phyloP scores from a whole-genome alignment of 805 yeast species.

The Kluyveromyces starmeri region DNA sequence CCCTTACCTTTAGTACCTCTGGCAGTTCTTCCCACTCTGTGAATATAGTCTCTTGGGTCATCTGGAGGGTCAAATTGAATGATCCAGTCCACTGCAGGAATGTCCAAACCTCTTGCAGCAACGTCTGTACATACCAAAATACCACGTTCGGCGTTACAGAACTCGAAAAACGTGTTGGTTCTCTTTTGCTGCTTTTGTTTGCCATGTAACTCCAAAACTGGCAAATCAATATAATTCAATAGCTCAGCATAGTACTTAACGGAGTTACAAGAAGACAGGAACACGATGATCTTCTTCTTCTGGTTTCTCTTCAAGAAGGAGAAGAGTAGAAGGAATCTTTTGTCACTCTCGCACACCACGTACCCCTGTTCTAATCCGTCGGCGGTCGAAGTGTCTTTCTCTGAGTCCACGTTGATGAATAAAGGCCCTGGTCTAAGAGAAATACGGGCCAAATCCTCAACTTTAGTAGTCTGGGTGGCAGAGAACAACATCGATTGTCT shows the following conservation, averaged over 20 bases:
- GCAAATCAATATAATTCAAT: conserved; percentile 90
- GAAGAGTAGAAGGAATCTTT: conserved; percentile 79
- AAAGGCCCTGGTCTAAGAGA: conserved; percentile 89
- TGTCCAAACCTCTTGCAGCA: conserved; percentile 98
- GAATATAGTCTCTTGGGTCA: conserved; percentile 98
- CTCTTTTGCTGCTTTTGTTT: conserved; percentile 98
- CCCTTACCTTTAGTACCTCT: conserved; percentile 89
- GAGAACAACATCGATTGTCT: conserved; percentile 96
- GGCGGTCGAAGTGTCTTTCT: conserved; percentile 79
- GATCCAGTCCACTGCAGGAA: conserved; percentile 98
- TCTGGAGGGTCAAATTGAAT: conserved; percentile 99
- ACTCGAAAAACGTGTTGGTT: conserved; percentile 95
- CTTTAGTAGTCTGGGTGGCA: conserved; percentile 99
- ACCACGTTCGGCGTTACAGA: conserved; percentile 94
- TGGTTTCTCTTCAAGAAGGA: conserved; percentile 89
- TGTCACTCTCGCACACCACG: conserved; percentile 94
- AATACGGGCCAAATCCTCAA: conserved; percentile 94
- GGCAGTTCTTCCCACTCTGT: conserved; percentile 98
- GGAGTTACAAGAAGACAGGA: conserved; percentile 91
- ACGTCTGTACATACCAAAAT: conserved; percentile 94
- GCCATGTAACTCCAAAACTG: conserved; percentile 94
- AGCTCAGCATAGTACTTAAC: conserved; percentile 95
- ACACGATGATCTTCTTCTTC: conserved; percentile 89
- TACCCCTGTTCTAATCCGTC: conserved; percentile 98
- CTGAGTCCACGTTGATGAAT: conserved; percentile 87